Evolutionary conservation across 1,139 yeast genomes (phyloP), one percentile per base, ranked within the genome.

Genomic region (Protomyces inouyei): DNA sequence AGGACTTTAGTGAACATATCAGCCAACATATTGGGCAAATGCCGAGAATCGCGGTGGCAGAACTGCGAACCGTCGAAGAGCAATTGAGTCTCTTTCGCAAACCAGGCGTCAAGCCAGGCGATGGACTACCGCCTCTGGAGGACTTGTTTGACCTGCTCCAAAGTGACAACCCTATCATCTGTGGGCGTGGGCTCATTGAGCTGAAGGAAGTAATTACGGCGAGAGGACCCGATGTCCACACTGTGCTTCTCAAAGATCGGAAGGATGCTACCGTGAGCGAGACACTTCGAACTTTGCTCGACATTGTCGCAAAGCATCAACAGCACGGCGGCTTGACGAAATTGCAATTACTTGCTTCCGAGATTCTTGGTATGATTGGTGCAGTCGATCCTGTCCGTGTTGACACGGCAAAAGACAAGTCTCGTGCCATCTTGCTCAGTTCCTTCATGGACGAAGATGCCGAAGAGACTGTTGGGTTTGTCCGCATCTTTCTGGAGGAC

Each of bases 361-460:
- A 81, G 67, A 87, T 90, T 46, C 76, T 93, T 16, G 87, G 96
- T 1, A 75, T 85, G 48, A 79, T 93, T 64, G 98, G 98, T 0
- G 85, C 92, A 0, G 72, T 90, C 16, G 97, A 92, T 72, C 79
- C 87, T 2, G 83, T 85, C 61, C 84, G 82, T 68, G 79, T 85
- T 70, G 81, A 80, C 56, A 78, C 83, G 61, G 79, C 81, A 55
- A 75, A 82, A 2, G 76, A 79, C 5, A 77, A 76, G 56, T 71
- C 76, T 12, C 75, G 80, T 51, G 75, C 81, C 16, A 79, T 86
- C 1, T 77, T 87, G 12, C 77, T 86, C 3, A 81, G 81, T 67
- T 85, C 87, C 72, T 85, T 87, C 70, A 82, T 79, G 60, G 63
- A 59, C 36, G 57, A 32, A 12, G 86, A 85, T 61, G 79, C 78